phyloP scores from a whole-genome alignment of 768 basidiomycete species.

The Cytidiella melzeri region DNA sequence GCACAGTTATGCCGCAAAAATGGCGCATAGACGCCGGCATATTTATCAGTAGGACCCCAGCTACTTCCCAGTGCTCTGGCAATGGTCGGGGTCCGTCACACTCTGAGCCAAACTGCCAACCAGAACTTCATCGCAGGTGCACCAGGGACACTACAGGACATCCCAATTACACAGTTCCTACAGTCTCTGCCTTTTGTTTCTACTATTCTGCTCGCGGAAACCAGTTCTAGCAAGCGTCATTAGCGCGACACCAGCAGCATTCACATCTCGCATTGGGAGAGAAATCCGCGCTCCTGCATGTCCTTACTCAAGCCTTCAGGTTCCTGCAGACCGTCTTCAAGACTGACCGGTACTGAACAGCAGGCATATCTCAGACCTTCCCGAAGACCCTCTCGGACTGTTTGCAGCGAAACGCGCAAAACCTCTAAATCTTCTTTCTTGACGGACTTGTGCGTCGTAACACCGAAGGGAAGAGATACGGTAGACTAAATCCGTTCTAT shows the following conservation, averaged over 20 bases:
- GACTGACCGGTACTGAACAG: constrained; percentile 54
- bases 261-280: constrained; percentile 26
- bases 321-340: constrained; percentile 51
- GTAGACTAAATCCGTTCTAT: constrained; percentile 32
- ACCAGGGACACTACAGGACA: too few relatives aligned
- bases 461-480: constrained; percentile 99
- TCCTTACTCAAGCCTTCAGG: constrained; percentile 47
- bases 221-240: neutral
- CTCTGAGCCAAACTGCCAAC: too few relatives aligned
- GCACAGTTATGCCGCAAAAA: too few relatives aligned
- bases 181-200: too few relatives aligned
- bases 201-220: too few relatives aligned
- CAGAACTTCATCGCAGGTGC: too few relatives aligned
- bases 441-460: constrained; percentile 96
- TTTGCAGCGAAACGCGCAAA: constrained; percentile 94
- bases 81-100: too few relatives aligned
- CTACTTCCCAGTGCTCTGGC: too few relatives aligned
- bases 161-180: too few relatives aligned
- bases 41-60: too few relatives aligned
- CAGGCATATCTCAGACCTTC: constrained; percentile 49
- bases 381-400: constrained; percentile 28
- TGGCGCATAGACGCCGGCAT: too few relatives aligned
- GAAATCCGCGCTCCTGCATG: constrained; percentile 37
- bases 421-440: constrained; percentile 97
- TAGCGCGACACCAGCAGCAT: constrained; percentile 1